phyloP scores from a whole-genome alignment of 2,329 filamentous ascomycete species.

The Hypoxylon sp. region DNA sequence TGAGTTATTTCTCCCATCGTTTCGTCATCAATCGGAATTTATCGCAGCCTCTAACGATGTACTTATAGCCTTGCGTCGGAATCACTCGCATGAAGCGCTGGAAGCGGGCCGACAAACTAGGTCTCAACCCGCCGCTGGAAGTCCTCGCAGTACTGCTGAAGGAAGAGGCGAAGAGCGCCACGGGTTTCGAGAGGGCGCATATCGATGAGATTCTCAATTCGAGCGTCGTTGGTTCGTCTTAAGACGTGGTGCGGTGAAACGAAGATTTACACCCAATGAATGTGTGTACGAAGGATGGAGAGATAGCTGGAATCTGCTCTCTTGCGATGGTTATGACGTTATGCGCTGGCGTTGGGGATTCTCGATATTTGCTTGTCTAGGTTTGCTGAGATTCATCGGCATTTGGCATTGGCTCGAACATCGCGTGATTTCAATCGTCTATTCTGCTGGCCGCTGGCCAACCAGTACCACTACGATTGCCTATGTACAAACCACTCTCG shows the following conservation, averaged over 20 bases:
- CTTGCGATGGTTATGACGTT: conserved; percentile 29
- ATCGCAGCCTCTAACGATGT: conserved; percentile 33
- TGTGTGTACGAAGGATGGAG: conserved; percentile 31
- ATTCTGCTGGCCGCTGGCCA: conserved; percentile 15
- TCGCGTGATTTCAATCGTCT: conserved; percentile 20
- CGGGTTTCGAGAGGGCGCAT: conserved; percentile 75
- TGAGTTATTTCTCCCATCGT: conserved; percentile 65
- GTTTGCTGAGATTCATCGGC: conserved; percentile 9
- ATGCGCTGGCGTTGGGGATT: conserved; percentile 40
- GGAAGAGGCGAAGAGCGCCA: conserved; percentile 72
- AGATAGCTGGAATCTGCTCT: conserved; percentile 8
- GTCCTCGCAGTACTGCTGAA: conserved; percentile 87
- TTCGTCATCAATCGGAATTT: not conserved
- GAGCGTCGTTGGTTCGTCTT: conserved; percentile 57
- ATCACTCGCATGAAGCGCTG: conserved; percentile 86
- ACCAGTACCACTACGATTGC: conserved; percentile 11
- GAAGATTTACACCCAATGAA: not conserved
- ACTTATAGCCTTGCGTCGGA: conserved; percentile 84
- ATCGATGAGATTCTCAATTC: conserved; percentile 77
- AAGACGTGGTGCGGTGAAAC: conserved; percentile 37
- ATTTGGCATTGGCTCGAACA: conserved; percentile 9
- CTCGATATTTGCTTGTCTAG: conserved; percentile 26
- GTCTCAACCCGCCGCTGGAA: conserved; percentile 89
- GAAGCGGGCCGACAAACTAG: conserved; percentile 86
- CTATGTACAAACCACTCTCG: conserved; percentile 16